Base-by-base conservation (phyloP, 352 stramenopile species). In the Pythium volutum region DNA sequence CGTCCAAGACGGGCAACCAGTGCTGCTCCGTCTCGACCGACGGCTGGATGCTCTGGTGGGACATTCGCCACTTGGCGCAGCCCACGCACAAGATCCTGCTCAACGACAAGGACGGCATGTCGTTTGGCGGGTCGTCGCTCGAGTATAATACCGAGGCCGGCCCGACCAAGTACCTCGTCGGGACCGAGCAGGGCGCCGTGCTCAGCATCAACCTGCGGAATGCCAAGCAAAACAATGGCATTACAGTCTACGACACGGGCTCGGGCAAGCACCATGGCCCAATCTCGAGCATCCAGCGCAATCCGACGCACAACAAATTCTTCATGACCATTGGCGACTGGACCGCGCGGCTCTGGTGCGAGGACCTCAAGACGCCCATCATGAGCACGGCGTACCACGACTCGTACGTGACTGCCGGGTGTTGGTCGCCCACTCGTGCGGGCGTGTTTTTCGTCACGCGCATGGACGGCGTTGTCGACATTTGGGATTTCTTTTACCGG, bases 251-350 rank as follows among this genome's bases (percentile, higher is more conserved):
- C 69, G 96, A 98, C 74, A 96, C 80, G 48, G 90, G 86, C 38
- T 69, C 91, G 14, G 95, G 95, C 33, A 98, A 98, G 66, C 96
- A 99, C 72, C 94, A 98, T 66, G 96, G 95, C 0, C 91, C 96
- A 36, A 98, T 99, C 66, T 97, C 94, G 66, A 88, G 80, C 39
- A 98, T 99, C 69, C 92, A 98, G 72, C 85, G 96, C 25, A 99
- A 99, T 66, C 96, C 96, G 34, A 97, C 86, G n/a, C 91, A 98
- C 69, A 97, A 96, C 74, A 98, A 99, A 69, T 99, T 97, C 66
- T 99, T 98, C 76, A 88, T 99, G 75, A 98, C 95, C 14, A 92
- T 99, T 27, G 96, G 96, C 18, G 96, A 99, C 75, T 99, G 96
- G 96, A 98, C 94, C 15, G 94, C 96, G 47, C 80, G 90, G 25